Percentiles rank a stretch among this genome's conserved stretches.
These are phyloP conservation scores for Trebouxia gelatinosa DNA, from an alignment of 163 green algal species.

Conservation along the genomic window DNA sequence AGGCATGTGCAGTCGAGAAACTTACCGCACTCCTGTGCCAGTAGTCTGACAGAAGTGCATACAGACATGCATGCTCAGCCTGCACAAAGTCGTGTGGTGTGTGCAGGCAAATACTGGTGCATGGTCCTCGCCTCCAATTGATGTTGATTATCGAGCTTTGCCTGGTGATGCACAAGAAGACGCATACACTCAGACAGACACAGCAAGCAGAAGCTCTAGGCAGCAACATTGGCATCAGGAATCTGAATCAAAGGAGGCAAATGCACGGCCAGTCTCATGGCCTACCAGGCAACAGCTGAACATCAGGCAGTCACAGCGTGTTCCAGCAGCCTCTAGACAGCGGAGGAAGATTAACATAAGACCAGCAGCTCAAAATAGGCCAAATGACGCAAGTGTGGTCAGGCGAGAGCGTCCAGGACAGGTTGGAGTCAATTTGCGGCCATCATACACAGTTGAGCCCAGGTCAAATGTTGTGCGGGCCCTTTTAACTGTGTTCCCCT, in stretches of 20 bases:
- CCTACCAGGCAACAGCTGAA: not conserved
- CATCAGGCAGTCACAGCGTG: not conserved
- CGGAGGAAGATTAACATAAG: not conserved
- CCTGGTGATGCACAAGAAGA: not conserved
- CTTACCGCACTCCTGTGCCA: not conserved
- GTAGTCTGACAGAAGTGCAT: not conserved
- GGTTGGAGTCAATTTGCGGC: constrained; percentile 2
- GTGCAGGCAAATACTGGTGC: not conserved
- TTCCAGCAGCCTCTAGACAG: not conserved
- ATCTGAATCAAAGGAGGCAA: no score
- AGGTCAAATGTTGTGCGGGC: constrained; percentile 4
- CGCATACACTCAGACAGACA: not conserved
- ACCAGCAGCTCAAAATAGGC: not conserved
- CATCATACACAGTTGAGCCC: not conserved
- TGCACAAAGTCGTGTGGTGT: not conserved
- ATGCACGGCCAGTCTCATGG: not conserved
- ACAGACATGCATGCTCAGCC: not conserved
- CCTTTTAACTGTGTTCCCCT: constrained; percentile 1
- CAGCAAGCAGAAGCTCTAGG: no score
- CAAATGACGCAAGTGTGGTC: not conserved
- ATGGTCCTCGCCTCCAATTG: constrained; percentile 10
- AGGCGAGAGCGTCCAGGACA: constrained; percentile 6
- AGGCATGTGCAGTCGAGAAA: not conserved
- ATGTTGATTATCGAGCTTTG: constrained; percentile 9
- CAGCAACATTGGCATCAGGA: no score